A percentile compares a stretch with the other conserved stretches of the same genome.
Conservation (phyloP, 108 stramenopile species). For the Nitzschia sp. region DNA sequence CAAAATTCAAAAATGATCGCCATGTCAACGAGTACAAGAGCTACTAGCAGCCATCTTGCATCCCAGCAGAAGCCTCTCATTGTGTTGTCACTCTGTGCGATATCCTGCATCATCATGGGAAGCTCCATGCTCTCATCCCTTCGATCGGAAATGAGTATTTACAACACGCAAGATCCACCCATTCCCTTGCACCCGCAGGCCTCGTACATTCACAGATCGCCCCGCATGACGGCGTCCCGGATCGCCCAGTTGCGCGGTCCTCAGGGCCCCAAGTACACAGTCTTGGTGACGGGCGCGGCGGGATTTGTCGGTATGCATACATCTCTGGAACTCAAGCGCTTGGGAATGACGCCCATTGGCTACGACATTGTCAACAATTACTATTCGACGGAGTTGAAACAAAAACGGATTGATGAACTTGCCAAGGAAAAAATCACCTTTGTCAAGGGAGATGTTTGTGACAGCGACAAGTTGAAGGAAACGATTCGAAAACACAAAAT, state of each 20-base stretch:
- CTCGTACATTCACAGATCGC: neutral
- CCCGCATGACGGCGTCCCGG: neutral
- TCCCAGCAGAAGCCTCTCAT: constrained; percentile 10
- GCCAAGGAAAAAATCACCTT: constrained; percentile 19
- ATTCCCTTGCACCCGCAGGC: constrained; percentile 12
- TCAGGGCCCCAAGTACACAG: constrained; percentile 32
- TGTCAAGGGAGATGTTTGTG: constrained; percentile 37
- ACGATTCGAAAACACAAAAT: constrained; percentile 36
- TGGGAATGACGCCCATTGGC: constrained; percentile 43
- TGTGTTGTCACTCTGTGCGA: neutral
- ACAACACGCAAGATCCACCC: neutral
- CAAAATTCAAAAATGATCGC: too few relatives aligned
- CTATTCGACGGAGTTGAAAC: constrained; percentile 28
- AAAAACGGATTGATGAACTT: constrained; percentile 27
- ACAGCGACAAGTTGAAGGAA: constrained; percentile 19
- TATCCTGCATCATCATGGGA: constrained; percentile 14
- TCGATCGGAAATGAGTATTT: neutral
- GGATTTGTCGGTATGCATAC: constrained; percentile 47
- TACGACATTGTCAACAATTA: constrained; percentile 40
- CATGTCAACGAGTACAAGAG: too few relatives aligned
- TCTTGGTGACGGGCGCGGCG: constrained; percentile 40
- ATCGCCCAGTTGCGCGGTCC: constrained; percentile 25
- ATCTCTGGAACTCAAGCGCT: constrained; percentile 21
- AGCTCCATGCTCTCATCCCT: neutral
- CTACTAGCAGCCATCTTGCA: too few relatives aligned